These are phyloP conservation scores for Aspergillus alliaceus DNA, from an alignment of 2,329 filamentous ascomycete species.

Conservation along the genomic window DNA sequence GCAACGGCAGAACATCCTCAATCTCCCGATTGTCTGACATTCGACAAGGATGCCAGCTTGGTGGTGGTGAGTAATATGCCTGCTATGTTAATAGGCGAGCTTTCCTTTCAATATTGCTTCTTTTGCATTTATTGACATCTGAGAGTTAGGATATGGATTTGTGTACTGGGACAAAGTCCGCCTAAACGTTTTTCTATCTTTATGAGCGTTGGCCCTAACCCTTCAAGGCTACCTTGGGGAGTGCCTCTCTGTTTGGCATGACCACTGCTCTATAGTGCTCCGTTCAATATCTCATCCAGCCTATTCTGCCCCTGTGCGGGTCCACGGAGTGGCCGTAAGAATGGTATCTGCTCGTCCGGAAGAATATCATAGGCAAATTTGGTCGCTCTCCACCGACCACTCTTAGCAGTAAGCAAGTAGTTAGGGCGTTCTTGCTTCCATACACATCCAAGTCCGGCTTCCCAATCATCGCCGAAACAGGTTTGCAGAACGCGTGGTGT, in stretches of 20 bases:
- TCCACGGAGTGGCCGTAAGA: conserved; percentile 78
- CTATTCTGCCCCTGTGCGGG: no score
- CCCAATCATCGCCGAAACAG: conserved; percentile 91
- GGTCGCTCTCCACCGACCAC: conserved; percentile 81
- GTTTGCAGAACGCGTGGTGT: conserved; percentile 82
- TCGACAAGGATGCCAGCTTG: conserved; percentile 57
- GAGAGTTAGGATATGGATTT: conserved; percentile 53
- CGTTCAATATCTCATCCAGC: no score
- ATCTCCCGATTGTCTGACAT: conserved; percentile 1
- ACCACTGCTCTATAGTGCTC: conserved; percentile 64
- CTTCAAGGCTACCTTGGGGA: conserved; percentile 66
- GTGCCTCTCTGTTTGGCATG: conserved; percentile 74
- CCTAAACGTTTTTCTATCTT: neutral
- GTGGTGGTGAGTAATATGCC: conserved; percentile 66
- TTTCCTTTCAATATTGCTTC: neutral
- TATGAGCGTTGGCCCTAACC: neutral
- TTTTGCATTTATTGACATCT: neutral
- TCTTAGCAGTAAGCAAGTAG: conserved; percentile 93
- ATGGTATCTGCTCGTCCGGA: conserved; percentile 79
- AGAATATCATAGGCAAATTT: conserved; percentile 88
- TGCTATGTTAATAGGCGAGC: conserved; percentile 59
- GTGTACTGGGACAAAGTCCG: conserved; percentile 69
- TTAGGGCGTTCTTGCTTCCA: conserved; percentile 88
- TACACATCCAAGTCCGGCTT: conserved; percentile 72
- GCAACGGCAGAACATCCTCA: conserved; percentile 10